A percentile compares a stretch with the other conserved stretches of the same genome.
Conservation (phyloP, 2,329 filamentous ascomycete genomes). For the Plectosphaerella sp. region DNA sequence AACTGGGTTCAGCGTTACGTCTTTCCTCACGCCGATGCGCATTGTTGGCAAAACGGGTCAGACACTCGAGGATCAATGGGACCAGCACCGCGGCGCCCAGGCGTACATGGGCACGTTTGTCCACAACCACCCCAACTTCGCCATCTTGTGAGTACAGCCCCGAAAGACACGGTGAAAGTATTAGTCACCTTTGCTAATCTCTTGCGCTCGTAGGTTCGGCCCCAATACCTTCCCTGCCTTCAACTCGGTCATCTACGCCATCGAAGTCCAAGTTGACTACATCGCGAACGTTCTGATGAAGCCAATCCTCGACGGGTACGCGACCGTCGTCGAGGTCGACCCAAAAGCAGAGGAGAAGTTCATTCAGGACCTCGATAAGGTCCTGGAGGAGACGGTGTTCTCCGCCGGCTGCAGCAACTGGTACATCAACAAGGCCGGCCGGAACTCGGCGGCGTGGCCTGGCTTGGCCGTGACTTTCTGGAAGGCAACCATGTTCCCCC, state of each 20-base stretch:
- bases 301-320: slow-evolving; percentile 22
- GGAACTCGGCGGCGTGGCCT: slow-evolving; percentile 32
- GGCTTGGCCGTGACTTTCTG: slow-evolving; percentile 23
- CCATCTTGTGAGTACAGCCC: slow-evolving; percentile 13
- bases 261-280: slow-evolving; percentile 19
- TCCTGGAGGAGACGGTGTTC: slow-evolving; percentile 28
- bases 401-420: slow-evolving; percentile 32
- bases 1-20: slow-evolving; percentile 19
- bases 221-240: slow-evolving; percentile 22
- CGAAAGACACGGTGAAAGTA: not conserved
- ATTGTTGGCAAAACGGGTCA: slow-evolving; percentile 17
- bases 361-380: slow-evolving; percentile 22
- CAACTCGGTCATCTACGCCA: slow-evolving; percentile 20
- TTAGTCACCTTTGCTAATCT: not conserved
- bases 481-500: slow-evolving; percentile 11
- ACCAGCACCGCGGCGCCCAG: slow-evolving; percentile 18
- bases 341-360: slow-evolving; percentile 22
- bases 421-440: slow-evolving; percentile 32
- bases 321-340: slow-evolving; percentile 28
- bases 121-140: slow-evolving; percentile 24
- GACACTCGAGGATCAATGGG: slow-evolving; percentile 20
- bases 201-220: slow-evolving; percentile 10
- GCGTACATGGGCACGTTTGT: slow-evolving; percentile 24
- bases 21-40: slow-evolving; percentile 20
- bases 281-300: slow-evolving; percentile 21